Base-by-base conservation (phyloP, 1,284 basidiomycete species). In the Boletus mariae region DNA sequence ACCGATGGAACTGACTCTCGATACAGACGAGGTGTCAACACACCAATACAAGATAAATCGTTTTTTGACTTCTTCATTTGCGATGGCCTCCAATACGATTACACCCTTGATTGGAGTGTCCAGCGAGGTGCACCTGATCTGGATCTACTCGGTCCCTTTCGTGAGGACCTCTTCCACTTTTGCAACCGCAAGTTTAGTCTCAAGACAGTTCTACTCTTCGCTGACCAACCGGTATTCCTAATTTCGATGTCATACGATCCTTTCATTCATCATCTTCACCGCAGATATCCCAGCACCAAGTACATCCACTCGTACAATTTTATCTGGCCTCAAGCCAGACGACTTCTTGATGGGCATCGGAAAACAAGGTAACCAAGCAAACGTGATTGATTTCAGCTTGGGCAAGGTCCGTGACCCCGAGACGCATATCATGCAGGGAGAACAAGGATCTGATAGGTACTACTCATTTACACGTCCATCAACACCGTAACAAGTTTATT, bases 111-210 rank as follows among this genome's bases (percentile, higher is more conserved):
- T 20, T 20, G 17, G 17, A 20, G 17, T 20, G 17, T 20, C 17
- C 17, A 20, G 17, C 17, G 17, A 20, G 17, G 17, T 20, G 17
- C 17, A 20, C 17, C 17, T 20, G 17, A 20, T 20, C 17, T 20
- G 17, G 97, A 99, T 76, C 86, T 98, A 53, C 84, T 99, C 34
- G 97, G 96, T 2, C 95, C 97, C 31, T 96, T 93, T 45, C 87
- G 99, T 48, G 97, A 99, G 73, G 97, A 99, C 67, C 81, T 99
- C n/a, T 99, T 99, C 89, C 99, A 99, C 80, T 99, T 98, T 69
- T 99, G 97, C 83, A 95, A 96, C 79, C 89, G 96, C 75, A 98
- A 97, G 72, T 99, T 99, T 76, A 90, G 82, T 58, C 80, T 99
- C 66, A 99, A 99, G 82, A 99, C 97, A 1, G 94, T 98, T 26